These are phyloP conservation scores for Mycosarcoma mackinlayi DNA, from an alignment of 1,284 basidiomycete species.

Conservation along the genomic window DNA sequence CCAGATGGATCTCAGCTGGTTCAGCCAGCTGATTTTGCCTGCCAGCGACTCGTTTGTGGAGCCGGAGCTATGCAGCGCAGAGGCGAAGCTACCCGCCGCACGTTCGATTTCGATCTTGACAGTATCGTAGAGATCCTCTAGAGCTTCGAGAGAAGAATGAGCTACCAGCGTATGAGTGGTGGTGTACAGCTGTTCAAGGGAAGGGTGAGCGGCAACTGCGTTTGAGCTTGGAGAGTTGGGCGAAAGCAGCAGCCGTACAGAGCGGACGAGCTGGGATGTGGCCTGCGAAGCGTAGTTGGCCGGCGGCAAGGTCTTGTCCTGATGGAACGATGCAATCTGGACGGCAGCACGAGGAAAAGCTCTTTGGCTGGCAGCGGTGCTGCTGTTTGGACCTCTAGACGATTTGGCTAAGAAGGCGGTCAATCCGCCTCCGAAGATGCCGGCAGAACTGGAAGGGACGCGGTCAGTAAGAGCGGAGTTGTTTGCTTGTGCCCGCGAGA, in stretches of 20 bases:
- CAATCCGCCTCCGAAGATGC: conserved; percentile 23
- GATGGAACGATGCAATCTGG: conserved; percentile 23
- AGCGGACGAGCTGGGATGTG: conserved; percentile 32
- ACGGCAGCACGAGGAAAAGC: neutral
- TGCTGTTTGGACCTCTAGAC: neutral
- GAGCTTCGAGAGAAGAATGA: conserved; percentile 7
- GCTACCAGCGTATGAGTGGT: conserved; percentile 26
- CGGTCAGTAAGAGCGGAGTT: conserved; percentile 7
- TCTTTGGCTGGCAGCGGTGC: neutral
- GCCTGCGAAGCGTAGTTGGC: conserved; percentile 31
- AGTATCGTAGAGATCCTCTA: conserved; percentile 50
- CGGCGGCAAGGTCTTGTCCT: conserved; percentile 22
- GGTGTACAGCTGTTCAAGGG: conserved; percentile 46
- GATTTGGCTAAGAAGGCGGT: conserved; percentile 38
- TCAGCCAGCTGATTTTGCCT: conserved; percentile 43
- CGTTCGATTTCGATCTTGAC: conserved; percentile 61
- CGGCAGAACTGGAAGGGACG: neutral
- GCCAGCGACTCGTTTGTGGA: conserved; percentile 23
- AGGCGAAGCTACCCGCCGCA: conserved; percentile 39
- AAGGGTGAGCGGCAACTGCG: conserved; percentile 2
- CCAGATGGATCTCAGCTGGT: conserved; percentile 46
- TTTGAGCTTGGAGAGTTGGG: conserved; percentile 4
- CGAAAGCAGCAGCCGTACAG: conserved; percentile 37
- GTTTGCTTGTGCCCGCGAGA: conserved; percentile 25
- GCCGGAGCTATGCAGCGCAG: conserved; percentile 27